Evolutionary conservation across 2,329 filamentous ascomycete genomes (phyloP).

Genomic region (Alternaria rosae): DNA sequence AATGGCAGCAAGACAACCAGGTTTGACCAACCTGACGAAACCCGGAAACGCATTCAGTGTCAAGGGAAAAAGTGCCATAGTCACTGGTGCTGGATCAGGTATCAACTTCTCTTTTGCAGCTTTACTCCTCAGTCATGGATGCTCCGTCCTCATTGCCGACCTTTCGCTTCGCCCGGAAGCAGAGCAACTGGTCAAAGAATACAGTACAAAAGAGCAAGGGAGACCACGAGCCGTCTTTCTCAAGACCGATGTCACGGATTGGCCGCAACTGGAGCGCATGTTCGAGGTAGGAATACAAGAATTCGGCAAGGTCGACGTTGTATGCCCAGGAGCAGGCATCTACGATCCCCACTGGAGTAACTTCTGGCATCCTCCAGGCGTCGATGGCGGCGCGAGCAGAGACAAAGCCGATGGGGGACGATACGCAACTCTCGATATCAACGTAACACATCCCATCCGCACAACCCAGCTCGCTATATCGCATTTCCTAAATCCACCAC

Average conservation of each 20-base stretch:
- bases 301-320: constrained; percentile 53
- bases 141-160: constrained; percentile 59
- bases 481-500: constrained; percentile 50
- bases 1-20: constrained; percentile 3
- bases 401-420: constrained; percentile 42
- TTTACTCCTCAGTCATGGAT: constrained; percentile 54
- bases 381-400: constrained; percentile 30
- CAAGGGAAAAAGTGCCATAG: constrained; percentile 56
- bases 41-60: constrained; percentile 42
- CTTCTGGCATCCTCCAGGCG: constrained; percentile 59
- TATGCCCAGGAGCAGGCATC: constrained; percentile 59
- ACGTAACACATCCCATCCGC: constrained; percentile 58
- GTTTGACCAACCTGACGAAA: background rate
- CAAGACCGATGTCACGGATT: constrained; percentile 53
- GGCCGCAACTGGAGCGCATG: constrained; percentile 44
- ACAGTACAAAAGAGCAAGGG: constrained; percentile 14
- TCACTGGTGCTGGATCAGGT: constrained; percentile 59
- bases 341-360: constrained; percentile 58
- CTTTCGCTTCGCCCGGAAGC: constrained; percentile 58
- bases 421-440: constrained; percentile 54
- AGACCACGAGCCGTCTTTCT: constrained; percentile 53
- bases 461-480: constrained; percentile 57
- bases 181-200: constrained; percentile 49
- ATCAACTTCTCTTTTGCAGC: constrained; percentile 58
- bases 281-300: constrained; percentile 38